These are phyloP conservation scores for Thymus mandschuricus DNA, from an alignment of 257 asterid genomes.

Conservation along the genomic window DNA sequence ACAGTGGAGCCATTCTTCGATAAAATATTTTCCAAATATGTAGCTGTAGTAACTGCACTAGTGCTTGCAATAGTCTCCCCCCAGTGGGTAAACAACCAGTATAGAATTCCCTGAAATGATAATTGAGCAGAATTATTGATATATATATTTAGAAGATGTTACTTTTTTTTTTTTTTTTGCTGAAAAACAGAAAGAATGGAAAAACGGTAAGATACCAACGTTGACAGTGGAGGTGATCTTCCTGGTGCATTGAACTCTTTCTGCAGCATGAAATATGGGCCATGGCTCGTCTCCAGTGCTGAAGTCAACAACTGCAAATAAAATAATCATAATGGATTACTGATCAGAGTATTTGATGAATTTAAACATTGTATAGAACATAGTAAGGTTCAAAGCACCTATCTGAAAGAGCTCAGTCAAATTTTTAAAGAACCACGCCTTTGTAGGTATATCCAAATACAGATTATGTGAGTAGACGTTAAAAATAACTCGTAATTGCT, in stretches of 20 bases:
- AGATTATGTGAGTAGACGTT: slow-evolving; percentile 7
- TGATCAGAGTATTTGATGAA: not conserved
- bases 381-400: too few relatives aligned
- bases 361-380: not conserved
- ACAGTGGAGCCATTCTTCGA: slow-evolving; percentile 87
- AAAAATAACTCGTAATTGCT: too few relatives aligned
- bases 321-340: not conserved
- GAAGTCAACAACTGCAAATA: slow-evolving; percentile 77
- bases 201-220: slow-evolving; percentile 54
- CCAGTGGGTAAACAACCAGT: slow-evolving; percentile 99
- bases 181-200: not conserved
- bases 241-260: slow-evolving; percentile 86
- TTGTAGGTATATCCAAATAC: too few relatives aligned
- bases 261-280: slow-evolving; percentile 79
- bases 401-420: too few relatives aligned
- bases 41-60: slow-evolving; percentile 72
- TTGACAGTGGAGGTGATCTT: slow-evolving; percentile 89
- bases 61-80: slow-evolving; percentile 84
- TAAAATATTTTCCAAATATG: slow-evolving; percentile 72
- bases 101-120: slow-evolving; percentile 77
- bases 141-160: not conserved
- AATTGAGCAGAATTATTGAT: slow-evolving; percentile 20
- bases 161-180: not conserved
- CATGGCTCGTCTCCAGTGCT: slow-evolving; percentile 87
- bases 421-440: too few relatives aligned